phyloP scores from a whole-genome alignment of 768 basidiomycete genomes.

The Porpolomopsis calyptriformis region DNA sequence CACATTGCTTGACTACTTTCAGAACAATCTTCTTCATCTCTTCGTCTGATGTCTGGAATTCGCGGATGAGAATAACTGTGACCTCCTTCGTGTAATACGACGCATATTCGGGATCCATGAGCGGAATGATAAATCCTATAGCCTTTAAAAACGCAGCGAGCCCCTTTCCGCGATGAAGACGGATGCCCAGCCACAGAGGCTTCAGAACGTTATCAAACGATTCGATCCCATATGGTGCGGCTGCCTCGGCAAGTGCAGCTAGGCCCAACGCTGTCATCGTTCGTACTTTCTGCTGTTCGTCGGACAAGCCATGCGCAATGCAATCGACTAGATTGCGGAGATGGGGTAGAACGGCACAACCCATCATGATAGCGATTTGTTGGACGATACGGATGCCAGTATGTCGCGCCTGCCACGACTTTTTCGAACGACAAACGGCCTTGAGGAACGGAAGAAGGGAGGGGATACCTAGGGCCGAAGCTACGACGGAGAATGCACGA shows the following conservation, averaged over 20 bases:
- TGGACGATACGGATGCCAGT: conserved; percentile 99
- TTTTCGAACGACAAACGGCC: conserved; percentile 96
- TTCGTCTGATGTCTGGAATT: conserved; percentile 98
- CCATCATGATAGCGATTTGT: conserved; percentile 99
- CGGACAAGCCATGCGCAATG: conserved; percentile 84
- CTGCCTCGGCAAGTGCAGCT: conserved; percentile 92
- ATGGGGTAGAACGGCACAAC: conserved; percentile 95
- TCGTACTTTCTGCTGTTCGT: conserved; percentile 92
- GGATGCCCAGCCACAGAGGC: conserved; percentile 88
- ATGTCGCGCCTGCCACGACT: conserved; percentile 99
- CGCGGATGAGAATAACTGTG: conserved; percentile 91
- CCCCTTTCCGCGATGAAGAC: conserved; percentile 90
- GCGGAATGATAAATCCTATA: conserved; percentile 97
- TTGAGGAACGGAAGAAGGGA: conserved; percentile 96
- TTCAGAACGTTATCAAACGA: conserved; percentile 97
- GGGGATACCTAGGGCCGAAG: conserved; percentile 96
- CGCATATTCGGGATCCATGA: conserved; percentile 99
- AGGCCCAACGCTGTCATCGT: conserved; percentile 91
- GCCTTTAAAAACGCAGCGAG: conserved; percentile 94
- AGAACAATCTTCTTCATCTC: conserved; percentile 99
- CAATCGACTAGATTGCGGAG: conserved; percentile 93
- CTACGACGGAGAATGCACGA: conserved; percentile 96
- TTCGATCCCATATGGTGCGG: conserved; percentile 98
- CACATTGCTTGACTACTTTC: conserved; percentile 98
- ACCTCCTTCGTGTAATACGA: conserved; percentile 99